Evolutionary conservation across 2,329 filamentous ascomycete genomes (phyloP).

Genomic region (Fusarium penzigii): DNA sequence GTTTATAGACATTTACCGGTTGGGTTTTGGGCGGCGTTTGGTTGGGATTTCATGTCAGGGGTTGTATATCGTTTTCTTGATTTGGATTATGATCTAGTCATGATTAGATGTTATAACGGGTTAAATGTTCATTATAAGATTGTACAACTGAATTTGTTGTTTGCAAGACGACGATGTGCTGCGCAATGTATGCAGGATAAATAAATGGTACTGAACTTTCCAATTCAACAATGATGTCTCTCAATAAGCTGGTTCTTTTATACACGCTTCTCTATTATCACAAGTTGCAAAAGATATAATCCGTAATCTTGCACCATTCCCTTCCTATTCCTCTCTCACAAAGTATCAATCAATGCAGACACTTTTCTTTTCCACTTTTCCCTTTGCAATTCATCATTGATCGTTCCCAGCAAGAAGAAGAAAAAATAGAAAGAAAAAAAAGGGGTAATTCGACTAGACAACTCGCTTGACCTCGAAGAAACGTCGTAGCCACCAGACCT

Average conservation of each 20-base stretch:
- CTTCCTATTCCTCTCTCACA: constrained; percentile 16
- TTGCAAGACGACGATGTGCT: not conserved
- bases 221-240: not conserved
- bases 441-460: constrained; percentile 43
- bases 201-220: not conserved
- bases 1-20: not conserved
- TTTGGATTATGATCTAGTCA: constrained; percentile 1
- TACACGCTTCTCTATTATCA: constrained; percentile 25
- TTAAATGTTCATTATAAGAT: too few species aligned
- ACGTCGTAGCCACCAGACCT: constrained; percentile 98
- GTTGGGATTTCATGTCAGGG: not conserved
- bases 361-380: too few species aligned
- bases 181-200: not conserved
- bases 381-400: not conserved
- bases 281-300: constrained; percentile 13
- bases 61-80: not conserved
- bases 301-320: constrained; percentile 18
- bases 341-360: not conserved
- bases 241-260: constrained; percentile 14
- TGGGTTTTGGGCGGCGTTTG: constrained; percentile 6
- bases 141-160: not conserved
- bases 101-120: not conserved
- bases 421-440: not conserved
- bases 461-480: constrained; percentile 89
- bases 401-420: not conserved